Base-by-base conservation (phyloP, 768 basidiomycete genomes). In the Podaxis sp. region DNA sequence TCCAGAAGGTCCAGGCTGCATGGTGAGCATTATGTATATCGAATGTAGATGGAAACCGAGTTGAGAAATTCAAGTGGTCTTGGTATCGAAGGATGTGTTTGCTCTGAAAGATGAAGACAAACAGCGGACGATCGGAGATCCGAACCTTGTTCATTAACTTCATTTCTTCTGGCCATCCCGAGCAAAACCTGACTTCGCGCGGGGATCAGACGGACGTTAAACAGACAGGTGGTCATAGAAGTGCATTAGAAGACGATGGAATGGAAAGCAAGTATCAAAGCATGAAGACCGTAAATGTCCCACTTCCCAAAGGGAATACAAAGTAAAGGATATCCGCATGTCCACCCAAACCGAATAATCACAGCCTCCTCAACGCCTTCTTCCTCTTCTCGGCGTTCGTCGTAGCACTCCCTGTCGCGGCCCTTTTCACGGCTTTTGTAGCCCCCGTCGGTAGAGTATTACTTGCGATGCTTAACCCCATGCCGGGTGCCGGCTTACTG, bases 281-380 rank as follows among this genome's bases (percentile, higher is more conserved):
- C 59, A 53, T 24, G 42, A 52, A 11, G 13, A 44, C 57, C 13
- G 13, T 49, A 39, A 52, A 52, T 53, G 58, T 59, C 58, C 48
- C 48, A 13, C 46, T 46, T 26, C 12, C 30, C 17, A 60, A 19
- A 19, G 19, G 15, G 19, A n/a, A 24, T 17, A 28, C 49, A 46
- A 46, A 19, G 17, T 19, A 46, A 46, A 19, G 44, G 44, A 19
- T 46, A 46, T 46, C 44, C 44, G 2, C 17, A 17, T 46, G 6
- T 19, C 44, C 44, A 24, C 22, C 49, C 22, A 51, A 12, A 13
- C 8, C 7, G 26, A 39, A 19, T 38, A 12, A 22, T 57, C 44
- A 94, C 73, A 94, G 75, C 66, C 92, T 80, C 76, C 91, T 94
- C 68, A 94, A 75, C 3, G 92, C 93, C 80, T 93, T 94, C 83